phyloP scores from a whole-genome alignment of 1,139 yeast genomes.

The Protomyces inundatus region DNA sequence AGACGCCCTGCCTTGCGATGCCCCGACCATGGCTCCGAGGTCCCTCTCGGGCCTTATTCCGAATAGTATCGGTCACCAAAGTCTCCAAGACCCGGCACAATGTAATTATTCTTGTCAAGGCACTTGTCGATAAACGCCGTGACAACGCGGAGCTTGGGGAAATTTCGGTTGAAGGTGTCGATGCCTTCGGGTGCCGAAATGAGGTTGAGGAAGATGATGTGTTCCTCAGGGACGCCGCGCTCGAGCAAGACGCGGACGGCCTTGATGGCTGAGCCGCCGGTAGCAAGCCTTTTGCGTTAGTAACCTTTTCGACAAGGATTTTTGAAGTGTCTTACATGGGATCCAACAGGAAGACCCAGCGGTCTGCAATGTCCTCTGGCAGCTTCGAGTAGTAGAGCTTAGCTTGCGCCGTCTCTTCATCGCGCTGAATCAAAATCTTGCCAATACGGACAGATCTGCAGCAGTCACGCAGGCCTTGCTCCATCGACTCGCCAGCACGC shows the following conservation, averaged over 20 bases:
- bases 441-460: conserved; percentile 95
- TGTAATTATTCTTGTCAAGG: conserved; percentile 63
- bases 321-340: conserved; percentile 53
- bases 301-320: neutral
- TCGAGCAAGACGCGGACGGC: conserved; percentile 85
- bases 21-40: neutral
- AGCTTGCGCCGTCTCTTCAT: conserved; percentile 73
- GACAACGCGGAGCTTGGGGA: conserved; percentile 78
- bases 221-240: conserved; percentile 80
- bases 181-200: conserved; percentile 95
- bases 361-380: conserved; percentile 81
- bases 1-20: neutral
- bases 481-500: conserved; percentile 98
- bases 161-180: conserved; percentile 64
- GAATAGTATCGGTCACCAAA: conserved; percentile 60
- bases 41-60: neutral
- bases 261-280: conserved; percentile 97
- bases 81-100: conserved; percentile 94
- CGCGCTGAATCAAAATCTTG: conserved; percentile 91
- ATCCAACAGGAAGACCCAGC: conserved; percentile 85
- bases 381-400: conserved; percentile 74
- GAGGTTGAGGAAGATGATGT: conserved; percentile 81
- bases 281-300: conserved; percentile 51
- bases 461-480: conserved; percentile 93
- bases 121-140: conserved; percentile 90